Percentiles rank a stretch among this genome's conserved stretches.
Conservation (phyloP, 2,329 filamentous ascomycete genomes). For the Emergomyces africanus region DNA sequence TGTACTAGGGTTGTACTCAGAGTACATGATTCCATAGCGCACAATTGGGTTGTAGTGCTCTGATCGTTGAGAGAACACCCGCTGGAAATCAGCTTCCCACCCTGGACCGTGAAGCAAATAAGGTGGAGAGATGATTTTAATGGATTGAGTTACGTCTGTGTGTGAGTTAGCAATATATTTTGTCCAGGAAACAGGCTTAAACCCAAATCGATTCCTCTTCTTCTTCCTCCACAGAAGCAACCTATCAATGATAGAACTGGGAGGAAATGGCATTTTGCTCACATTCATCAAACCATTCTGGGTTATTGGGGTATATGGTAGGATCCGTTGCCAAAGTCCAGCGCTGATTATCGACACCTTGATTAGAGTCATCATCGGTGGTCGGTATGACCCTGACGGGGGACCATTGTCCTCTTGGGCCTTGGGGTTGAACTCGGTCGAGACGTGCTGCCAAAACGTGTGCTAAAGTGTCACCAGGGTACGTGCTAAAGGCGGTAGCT, state of each 20-base stretch:
- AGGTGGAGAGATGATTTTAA: conserved; percentile 11
- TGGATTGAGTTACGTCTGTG: conserved; percentile 9
- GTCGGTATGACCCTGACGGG: conserved; percentile 4
- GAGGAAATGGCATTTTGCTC: not conserved
- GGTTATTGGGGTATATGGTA: conserved; percentile 3
- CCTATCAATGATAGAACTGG: not conserved
- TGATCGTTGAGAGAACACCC: conserved; percentile 7
- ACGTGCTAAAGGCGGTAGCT: conserved; percentile 3
- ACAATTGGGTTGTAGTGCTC: conserved; percentile 7
- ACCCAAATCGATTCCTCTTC: not conserved
- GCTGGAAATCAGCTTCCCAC: conserved; percentile 10
- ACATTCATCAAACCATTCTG: conserved; percentile 9
- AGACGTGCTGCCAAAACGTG: conserved; percentile 7
- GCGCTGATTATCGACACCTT: conserved; percentile 3
- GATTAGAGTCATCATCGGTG: not conserved
- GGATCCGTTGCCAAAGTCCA: conserved; percentile 9
- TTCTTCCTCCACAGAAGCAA: not conserved
- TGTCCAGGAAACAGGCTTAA: not conserved
- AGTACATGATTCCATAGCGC: conserved; percentile 5
- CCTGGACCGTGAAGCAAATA: conserved; percentile 2
- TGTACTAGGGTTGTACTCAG: conserved; percentile 8
- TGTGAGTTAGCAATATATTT: not conserved
- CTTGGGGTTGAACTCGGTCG: conserved; percentile 3
- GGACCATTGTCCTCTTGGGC: conserved; percentile 2
- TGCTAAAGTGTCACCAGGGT: conserved; percentile 3